A percentile compares a stretch with the other conserved stretches of the same genome.
These are phyloP conservation scores for Rhododendron mucronatum DNA, from an alignment of 148 eudicot genomes.

Conservation along the genomic window DNA sequence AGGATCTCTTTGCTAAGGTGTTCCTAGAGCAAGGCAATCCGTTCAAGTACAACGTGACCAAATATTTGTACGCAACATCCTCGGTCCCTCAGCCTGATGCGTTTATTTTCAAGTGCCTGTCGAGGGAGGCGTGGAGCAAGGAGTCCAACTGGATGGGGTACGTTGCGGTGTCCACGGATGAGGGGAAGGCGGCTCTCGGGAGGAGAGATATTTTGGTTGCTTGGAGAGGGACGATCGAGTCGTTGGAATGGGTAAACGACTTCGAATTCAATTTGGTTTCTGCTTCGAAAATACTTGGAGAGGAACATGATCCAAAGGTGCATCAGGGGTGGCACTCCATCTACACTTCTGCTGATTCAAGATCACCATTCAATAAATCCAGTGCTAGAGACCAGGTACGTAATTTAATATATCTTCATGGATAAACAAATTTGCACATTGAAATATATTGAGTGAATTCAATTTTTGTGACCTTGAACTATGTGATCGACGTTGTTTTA, in stretches of 20 bases:
- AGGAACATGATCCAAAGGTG: constrained; percentile 4
- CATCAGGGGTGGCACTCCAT: neutral
- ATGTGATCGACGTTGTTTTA: too few species aligned
- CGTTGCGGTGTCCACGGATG: constrained; percentile 61
- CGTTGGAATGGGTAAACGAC: constrained; percentile 64
- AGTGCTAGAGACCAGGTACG: neutral
- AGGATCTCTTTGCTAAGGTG: constrained; percentile 30
- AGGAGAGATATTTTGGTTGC: constrained; percentile 60
- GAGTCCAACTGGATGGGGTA: constrained; percentile 76
- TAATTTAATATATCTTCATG: neutral
- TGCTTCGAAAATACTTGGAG: neutral
- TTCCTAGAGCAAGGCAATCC: constrained; percentile 36
- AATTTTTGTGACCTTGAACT: too few species aligned
- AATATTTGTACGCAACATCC: constrained; percentile 63
- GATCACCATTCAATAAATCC: neutral
- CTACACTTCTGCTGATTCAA: constrained; percentile 3
- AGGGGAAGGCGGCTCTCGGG: constrained; percentile 39
- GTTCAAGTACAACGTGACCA: constrained; percentile 48
- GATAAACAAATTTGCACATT: too few species aligned
- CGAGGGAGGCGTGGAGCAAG: constrained; percentile 65
- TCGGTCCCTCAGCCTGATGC: constrained; percentile 47
- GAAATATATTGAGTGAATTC: too few species aligned
- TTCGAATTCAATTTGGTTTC: constrained; percentile 27
- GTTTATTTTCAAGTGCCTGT: constrained; percentile 44
- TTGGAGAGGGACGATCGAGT: constrained; percentile 60